Evolutionary conservation across 345 rosid genomes (phyloP), one percentile per base, ranked within the genome.

Genomic region (Nephelium lappaceum): DNA sequence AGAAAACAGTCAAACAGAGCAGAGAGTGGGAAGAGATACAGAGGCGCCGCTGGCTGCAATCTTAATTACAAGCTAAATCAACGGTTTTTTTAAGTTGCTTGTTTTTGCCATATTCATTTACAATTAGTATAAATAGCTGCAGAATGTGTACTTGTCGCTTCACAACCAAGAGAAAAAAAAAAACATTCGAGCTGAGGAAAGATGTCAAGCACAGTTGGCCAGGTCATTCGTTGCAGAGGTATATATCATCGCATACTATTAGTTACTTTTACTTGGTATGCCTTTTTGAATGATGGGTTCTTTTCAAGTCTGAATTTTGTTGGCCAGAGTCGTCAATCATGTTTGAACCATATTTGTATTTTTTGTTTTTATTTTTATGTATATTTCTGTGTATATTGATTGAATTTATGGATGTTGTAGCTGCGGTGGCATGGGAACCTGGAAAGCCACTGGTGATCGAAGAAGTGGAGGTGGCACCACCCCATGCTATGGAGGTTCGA

Each of bases 391-490:
- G 18, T 60, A 10, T 58, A 31, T 38, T 19, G n/a, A 42, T 39
- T 11, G 39, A 25, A 31, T 62, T 24, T 43, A 31, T 71, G 57
- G 25, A 5, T 6, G 65, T 15, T 81, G 79, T 66, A 85, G 90
- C 89, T 70, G 89, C 89, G 6, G 86, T 89, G 58, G 87, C 88
- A 62, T 89, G 90, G 90, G 89, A 89, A 76, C 87, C 92, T 10
- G 89, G 90, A 65, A 89, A 89, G 83, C 90, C 89, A 69, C 68
- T 89, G 73, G 84, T 76, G 66, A 85, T 89, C 0, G 86, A 87
- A 61, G 82, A 87, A 72, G 89, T 87, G 84, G 92, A 87, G 70
- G 89, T 87, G 77, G 89, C 89, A 5, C 88, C 90, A 9, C 92
- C 89, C 3, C 90, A 87, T 58, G 77, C 77, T 11, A 84, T 62